phyloP scores from a whole-genome alignment of 768 basidiomycete genomes.

The Leccinum broughii region DNA sequence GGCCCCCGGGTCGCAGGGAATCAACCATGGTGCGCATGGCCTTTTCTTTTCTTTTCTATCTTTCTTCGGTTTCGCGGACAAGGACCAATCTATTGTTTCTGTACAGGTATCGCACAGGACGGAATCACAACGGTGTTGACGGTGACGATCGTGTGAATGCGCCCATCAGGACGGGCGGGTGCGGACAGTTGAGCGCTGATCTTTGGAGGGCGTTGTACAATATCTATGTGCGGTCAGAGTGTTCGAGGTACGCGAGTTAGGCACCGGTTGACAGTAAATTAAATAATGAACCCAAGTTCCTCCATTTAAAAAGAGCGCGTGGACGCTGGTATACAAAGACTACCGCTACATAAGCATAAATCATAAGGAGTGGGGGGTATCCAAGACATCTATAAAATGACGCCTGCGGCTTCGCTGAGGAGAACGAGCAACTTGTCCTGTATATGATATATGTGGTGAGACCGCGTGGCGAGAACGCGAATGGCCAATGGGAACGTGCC shows the following conservation, averaged over 20 bases:
- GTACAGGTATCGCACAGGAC: conserved; percentile 56
- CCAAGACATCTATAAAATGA: conserved; percentile 24
- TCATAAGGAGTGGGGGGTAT: conserved; percentile 13
- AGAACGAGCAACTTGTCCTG: conserved; percentile 31
- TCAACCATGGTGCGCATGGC: conserved; percentile 49
- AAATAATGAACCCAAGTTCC: not conserved
- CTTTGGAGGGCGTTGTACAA: not conserved
- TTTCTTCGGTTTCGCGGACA: not conserved
- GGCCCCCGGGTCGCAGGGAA: conserved; percentile 38
- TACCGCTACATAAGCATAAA: conserved; percentile 21
- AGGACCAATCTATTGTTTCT: not conserved
- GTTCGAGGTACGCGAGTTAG: too few species aligned
- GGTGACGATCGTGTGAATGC: conserved; percentile 44
- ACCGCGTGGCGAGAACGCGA: not conserved
- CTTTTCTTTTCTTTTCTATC: not conserved
- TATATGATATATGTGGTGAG: conserved; percentile 1
- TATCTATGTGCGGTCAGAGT: not conserved
- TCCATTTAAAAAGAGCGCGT: not conserved
- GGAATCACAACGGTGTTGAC: conserved; percentile 57
- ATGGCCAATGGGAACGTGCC: conserved; percentile 32
- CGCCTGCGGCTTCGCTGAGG: conserved; percentile 30
- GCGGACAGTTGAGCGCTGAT: not conserved
- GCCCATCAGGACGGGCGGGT: not conserved
- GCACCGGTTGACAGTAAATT: not conserved
- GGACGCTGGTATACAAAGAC: conserved; percentile 7